Conservation (phyloP, 1,139 yeast species). For the Groenewaldozyma auringiensis region DNA sequence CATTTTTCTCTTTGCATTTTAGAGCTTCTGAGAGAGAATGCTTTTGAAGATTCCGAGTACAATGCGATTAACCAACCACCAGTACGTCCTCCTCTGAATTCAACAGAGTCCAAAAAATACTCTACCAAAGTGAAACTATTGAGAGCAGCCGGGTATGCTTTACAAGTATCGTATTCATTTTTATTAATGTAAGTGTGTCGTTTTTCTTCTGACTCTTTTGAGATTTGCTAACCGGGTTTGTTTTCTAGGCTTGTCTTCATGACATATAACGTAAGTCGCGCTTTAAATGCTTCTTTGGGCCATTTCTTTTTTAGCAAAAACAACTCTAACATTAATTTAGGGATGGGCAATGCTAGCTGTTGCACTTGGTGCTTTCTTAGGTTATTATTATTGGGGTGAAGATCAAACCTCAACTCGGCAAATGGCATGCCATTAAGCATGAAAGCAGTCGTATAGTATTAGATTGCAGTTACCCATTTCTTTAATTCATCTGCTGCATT, state of each 20-base stretch:
- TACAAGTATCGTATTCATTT: slow-evolving; percentile 71
- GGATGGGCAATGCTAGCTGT: slow-evolving; percentile 78
- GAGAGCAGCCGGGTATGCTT: slow-evolving; percentile 46
- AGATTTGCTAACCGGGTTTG: slow-evolving; percentile 3
- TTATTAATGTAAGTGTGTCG: slow-evolving; percentile 46
- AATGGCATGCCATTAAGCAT: slow-evolving; percentile 46
- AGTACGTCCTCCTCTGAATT: not conserved
- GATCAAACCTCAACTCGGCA: slow-evolving; percentile 29
- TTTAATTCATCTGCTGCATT: no score
- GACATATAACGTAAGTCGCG: slow-evolving; percentile 53
- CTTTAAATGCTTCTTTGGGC: not conserved
- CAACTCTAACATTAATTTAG: slow-evolving; percentile 12
- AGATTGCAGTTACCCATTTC: no score
- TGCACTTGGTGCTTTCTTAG: slow-evolving; percentile 58
- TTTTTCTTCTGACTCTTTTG: not conserved
- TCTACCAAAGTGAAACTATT: slow-evolving; percentile 6
- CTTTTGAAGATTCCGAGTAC: not conserved
- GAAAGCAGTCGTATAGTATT: no score
- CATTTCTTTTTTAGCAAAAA: not conserved
- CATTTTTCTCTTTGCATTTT: no score
- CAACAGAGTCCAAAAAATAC: not conserved
- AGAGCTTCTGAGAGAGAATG: not conserved
- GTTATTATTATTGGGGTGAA: slow-evolving; percentile 56
- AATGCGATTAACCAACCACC: not conserved
- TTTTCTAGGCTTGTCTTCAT: slow-evolving; percentile 52